Base-by-base conservation (phyloP, 1,284 basidiomycete genomes). In the Volvariella volvacea region DNA sequence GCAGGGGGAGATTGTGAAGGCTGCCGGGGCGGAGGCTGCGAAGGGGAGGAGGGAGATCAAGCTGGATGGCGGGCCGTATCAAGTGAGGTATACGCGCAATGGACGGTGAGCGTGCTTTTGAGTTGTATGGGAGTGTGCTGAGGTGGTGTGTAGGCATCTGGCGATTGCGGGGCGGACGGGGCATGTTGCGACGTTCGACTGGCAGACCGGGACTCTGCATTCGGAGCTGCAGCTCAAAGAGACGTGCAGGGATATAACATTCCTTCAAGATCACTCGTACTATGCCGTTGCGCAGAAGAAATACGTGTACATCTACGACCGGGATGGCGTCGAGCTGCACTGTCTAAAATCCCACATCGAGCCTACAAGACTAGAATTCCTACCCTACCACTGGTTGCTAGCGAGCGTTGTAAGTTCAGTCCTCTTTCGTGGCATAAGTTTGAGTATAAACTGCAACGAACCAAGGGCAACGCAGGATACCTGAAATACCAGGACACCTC, bases 401-500 rank as follows among this genome's bases (percentile, higher is more conserved):
- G 88, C 83, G 1, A 88, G 82, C 41, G 75, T 95, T 14, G 88
- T 89, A 58, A 50, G 84, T 22, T 33, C 39, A 39, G 15, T 20
- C 38, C 42, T 22, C 21, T 28, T 7, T 46, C 10, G 30, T 14
- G 12, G 38, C 41, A 38, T 46, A 37, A 30, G 17, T 21, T 41
- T 46, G 17, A 38, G 16, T 14, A 32, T 14, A 41, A 22, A 28
- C 30, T 33, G 22, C 16, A 39, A 9, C 33, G 22, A 16, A 22
- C 19, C 16, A 52, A 90, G 87, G 92, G 93, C 8, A 87, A 92
- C 55, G 73, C 80, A 10, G 95, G 95, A 1, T 92, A 86, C 61
- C 73, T 99, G 1, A 95, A 95, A 68, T 99, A 98, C 65, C 93
- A 96, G 67, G 95, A 99, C 60, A 94, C 91, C 0, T 94, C 93